Evolutionary conservation across 805 yeast species (phyloP).

Genomic region (Lipomyces sp.): DNA sequence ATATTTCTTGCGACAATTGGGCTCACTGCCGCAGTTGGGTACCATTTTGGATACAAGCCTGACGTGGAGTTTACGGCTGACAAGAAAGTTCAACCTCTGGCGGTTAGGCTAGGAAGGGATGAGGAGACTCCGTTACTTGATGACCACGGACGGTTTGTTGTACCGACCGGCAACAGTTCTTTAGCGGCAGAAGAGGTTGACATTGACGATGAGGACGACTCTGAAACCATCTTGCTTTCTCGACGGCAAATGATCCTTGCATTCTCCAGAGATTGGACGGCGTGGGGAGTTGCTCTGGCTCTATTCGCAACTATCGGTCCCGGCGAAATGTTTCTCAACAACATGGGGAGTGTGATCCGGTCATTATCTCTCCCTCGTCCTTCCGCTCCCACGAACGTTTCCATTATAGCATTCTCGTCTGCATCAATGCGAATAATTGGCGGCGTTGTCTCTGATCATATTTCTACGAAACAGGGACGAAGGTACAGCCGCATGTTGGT

Average conservation of each 20-base stretch:
- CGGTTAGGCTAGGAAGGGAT: background rate
- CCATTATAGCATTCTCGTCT: conserved; percentile 66
- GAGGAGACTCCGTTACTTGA: conserved; percentile 20
- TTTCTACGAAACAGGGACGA: conserved; percentile 46
- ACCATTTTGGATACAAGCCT: conserved; percentile 21
- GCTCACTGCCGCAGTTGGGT: conserved; percentile 28
- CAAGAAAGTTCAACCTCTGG: background rate
- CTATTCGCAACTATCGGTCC: conserved; percentile 79
- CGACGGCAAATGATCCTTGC: conserved; percentile 41
- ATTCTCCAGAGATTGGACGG: conserved; percentile 58
- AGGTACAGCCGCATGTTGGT: conserved; percentile 43
- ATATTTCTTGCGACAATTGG: conserved; percentile 33
- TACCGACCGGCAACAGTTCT: background rate
- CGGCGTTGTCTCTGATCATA: conserved; percentile 71
- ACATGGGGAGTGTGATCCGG: conserved; percentile 74
- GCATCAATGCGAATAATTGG: conserved; percentile 69
- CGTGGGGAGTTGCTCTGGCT: conserved; percentile 66
- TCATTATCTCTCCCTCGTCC: conserved; percentile 46
- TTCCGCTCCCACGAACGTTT: conserved; percentile 51
- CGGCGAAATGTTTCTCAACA: conserved; percentile 79
- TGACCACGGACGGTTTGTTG: background rate
- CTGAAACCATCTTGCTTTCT: conserved; percentile 44
- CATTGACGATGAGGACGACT: conserved; percentile 33
- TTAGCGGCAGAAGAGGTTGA: conserved; percentile 33
- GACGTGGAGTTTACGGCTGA: background rate